Percentiles rank a stretch among this genome's conserved stretches.
Conservation (phyloP, 2,329 filamentous ascomycete species). For the Tolypocladium endophyticum region DNA sequence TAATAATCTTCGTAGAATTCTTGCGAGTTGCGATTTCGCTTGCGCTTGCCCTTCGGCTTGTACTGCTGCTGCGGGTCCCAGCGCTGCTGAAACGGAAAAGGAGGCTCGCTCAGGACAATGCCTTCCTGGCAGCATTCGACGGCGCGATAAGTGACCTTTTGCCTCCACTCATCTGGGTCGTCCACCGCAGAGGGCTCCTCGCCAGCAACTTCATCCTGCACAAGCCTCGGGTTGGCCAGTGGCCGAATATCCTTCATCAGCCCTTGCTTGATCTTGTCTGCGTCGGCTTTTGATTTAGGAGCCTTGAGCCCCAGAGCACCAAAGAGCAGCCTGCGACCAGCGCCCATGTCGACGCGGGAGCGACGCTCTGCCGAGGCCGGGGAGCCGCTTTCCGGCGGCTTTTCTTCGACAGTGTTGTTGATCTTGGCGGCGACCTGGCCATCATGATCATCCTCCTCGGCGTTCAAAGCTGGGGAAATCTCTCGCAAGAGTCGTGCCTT, state of each 20-base stretch:
- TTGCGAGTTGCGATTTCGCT: constrained; percentile 37
- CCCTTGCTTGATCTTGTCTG: constrained; percentile 48
- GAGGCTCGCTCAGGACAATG: constrained; percentile 60
- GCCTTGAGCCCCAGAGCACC: constrained; percentile 59
- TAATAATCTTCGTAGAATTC: constrained; percentile 18
- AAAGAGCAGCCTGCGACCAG: constrained; percentile 59
- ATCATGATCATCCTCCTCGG: not conserved
- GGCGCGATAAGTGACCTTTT: constrained; percentile 63
- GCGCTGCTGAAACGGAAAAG: constrained; percentile 81
- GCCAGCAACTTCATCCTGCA: constrained; percentile 8
- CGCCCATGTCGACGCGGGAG: constrained; percentile 35
- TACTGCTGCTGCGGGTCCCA: constrained; percentile 69
- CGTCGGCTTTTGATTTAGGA: constrained; percentile 59
- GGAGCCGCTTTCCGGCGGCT: not conserved
- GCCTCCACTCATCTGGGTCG: constrained; percentile 58
- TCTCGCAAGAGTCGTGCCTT: constrained; percentile 28
- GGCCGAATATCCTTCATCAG: constrained; percentile 44
- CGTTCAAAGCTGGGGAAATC: constrained; percentile 10
- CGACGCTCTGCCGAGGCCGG: not conserved
- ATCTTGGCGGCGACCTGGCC: not conserved
- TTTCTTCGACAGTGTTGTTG: constrained; percentile 3
- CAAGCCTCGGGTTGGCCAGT: constrained; percentile 23
- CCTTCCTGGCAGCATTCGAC: constrained; percentile 74
- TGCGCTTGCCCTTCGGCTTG: constrained; percentile 34
- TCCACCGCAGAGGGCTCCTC: constrained; percentile 11